Base-by-base conservation (phyloP, 2,329 filamentous ascomycete species). In the Colletotrichum costaricense region DNA sequence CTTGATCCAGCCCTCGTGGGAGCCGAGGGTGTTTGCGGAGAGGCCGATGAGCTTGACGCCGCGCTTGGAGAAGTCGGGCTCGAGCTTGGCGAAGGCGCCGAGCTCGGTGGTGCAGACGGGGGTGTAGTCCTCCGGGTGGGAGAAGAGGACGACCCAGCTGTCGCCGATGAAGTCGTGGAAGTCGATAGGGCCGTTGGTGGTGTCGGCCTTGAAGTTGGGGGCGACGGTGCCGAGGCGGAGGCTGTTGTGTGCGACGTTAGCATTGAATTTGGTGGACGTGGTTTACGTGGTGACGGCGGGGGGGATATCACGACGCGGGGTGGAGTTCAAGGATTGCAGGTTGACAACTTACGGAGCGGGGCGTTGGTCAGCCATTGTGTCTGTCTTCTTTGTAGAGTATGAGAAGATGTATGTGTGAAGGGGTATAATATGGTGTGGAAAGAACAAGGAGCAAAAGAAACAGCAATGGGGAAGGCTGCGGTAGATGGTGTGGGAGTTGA, bases 91-190 rank as follows among this genome's bases (percentile, higher is more conserved):
- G 80, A 98, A 97, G 73, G 95, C 95, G 75, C 95, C 95, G 75
- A 98, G 93, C 87, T 98, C 95, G 67, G 95, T 98, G 76, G 95
- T 98, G 89, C 95, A 98, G 73, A 98, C 95, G 67, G 95, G 95
- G 2, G 95, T 98, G 88, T 94, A 98, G 85, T 98, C 95, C 83
- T 93, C 93, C 3, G 94, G 94, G 86, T 96, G 94, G 38, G 93
- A 95, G 88, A 97, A 96, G 78, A 97, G 88, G 76, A 97, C 90
- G 72, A 93, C 91, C 94, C 94, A 96, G 80, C 89, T 92, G 87
- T 93, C 88, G 80, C 91, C 92, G 76, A 95, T 89, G 86, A 93
- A 95, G 83, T 95, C 88, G 84, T 95, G 93, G 87, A 96, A 95
- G 85, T 94, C 91, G 79, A 96, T 94, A 76, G 91, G 89, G 79